A percentile compares a stretch with the other conserved stretches of the same genome.
Conservation (phyloP, 106 monocot species). For the Xerophyta viscosa region DNA sequence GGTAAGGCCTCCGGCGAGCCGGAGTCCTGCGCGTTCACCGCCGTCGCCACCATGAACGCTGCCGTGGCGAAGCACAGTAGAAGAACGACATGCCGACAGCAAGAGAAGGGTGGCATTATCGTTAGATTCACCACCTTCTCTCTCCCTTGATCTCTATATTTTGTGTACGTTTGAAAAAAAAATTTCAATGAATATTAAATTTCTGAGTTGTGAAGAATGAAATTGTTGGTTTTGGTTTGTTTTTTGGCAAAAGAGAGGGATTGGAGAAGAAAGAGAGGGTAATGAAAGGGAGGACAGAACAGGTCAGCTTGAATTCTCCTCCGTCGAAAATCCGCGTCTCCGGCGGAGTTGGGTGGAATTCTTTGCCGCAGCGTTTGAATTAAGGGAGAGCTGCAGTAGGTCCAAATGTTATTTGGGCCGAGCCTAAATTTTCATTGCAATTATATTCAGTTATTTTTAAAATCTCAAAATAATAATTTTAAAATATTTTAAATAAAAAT, state of each 20-base stretch:
- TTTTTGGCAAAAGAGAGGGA: background rate
- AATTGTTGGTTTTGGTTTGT: background rate
- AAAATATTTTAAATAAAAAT: no score
- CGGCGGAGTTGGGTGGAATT: no score
- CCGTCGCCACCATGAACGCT: background rate
- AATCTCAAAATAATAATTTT: no score
- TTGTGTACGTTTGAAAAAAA: no score
- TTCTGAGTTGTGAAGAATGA: background rate
- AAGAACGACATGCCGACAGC: background rate
- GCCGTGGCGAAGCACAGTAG: conserved; percentile 10
- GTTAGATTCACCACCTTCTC: background rate
- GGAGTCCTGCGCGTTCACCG: conserved; percentile 20
- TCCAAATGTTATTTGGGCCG: no score
- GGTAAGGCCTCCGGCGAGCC: conserved; percentile 12
- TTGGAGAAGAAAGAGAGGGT: background rate
- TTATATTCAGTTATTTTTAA: no score
- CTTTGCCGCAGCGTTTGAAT: no score
- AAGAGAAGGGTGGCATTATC: background rate
- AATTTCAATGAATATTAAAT: no score
- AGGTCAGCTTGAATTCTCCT: conserved; percentile 3
- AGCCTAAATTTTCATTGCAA: no score
- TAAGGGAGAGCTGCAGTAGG: background rate
- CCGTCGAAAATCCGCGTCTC: background rate
- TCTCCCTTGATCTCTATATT: background rate
- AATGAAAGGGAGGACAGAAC: background rate